A percentile compares a stretch with the other conserved stretches of the same genome.
These are phyloP conservation scores for Dichomitus squalens DNA, from an alignment of 1,284 basidiomycete species.

Conservation along the genomic window DNA sequence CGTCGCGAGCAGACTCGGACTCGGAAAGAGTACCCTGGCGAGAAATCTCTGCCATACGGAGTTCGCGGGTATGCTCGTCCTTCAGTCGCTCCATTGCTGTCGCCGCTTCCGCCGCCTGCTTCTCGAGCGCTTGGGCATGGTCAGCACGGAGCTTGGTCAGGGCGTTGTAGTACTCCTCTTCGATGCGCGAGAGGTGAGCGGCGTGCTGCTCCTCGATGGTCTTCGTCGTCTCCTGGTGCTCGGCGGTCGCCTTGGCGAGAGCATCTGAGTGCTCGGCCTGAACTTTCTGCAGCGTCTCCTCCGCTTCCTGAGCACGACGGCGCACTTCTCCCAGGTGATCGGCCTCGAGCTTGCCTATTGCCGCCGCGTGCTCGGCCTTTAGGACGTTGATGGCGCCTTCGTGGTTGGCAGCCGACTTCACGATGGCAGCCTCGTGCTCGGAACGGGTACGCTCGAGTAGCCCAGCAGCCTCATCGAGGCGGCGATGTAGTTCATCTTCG, in stretches of 20 bases:
- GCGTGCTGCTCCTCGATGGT: conserved; percentile 61
- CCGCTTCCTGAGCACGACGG: conserved; percentile 31
- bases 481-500: conserved; percentile 36
- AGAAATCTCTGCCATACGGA: conserved; percentile 73
- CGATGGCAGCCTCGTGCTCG: conserved; percentile 55
- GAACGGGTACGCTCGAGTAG: conserved; percentile 41
- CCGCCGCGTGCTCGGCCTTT: conserved; percentile 56
- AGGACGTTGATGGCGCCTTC: conserved; percentile 56
- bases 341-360: conserved; percentile 61
- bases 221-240: conserved; percentile 58
- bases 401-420: conserved; percentile 55
- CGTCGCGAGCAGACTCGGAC: conserved; percentile 65
- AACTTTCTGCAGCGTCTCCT: conserved; percentile 38
- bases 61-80: conserved; percentile 69
- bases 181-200: conserved; percentile 60
- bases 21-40: conserved; percentile 72
- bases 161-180: conserved; percentile 80
- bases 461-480: conserved; percentile 28
- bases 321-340: conserved; percentile 39
- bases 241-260: conserved; percentile 50
- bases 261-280: conserved; percentile 53
- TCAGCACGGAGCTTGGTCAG: conserved; percentile 71
- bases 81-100: conserved; percentile 64
- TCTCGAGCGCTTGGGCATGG: conserved; percentile 64
- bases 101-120: conserved; percentile 59